These are phyloP conservation scores for Apiotrichum laibachii DNA, from an alignment of 1,284 basidiomycete species.

Conservation along the genomic window DNA sequence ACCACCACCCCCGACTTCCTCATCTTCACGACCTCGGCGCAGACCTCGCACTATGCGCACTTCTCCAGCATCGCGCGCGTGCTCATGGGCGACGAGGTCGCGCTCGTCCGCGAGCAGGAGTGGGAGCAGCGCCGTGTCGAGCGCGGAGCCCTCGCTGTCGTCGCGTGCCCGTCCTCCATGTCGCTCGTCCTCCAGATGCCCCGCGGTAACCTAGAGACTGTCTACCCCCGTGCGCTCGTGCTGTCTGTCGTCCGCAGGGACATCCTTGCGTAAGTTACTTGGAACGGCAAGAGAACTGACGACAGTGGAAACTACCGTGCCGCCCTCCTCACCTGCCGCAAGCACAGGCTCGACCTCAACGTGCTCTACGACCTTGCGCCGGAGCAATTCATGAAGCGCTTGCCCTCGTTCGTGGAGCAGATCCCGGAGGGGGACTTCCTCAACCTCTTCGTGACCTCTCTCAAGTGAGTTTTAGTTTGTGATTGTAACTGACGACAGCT, in stretches of 20 bases:
- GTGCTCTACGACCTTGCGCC: conserved; percentile 78
- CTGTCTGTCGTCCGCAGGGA: conserved; percentile 75
- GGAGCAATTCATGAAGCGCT: conserved; percentile 62
- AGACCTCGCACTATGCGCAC: conserved; percentile 75
- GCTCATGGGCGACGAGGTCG: conserved; percentile 31
- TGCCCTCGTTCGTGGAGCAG: conserved; percentile 74
- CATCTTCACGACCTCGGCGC: conserved; percentile 80
- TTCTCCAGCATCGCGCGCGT: conserved; percentile 48
- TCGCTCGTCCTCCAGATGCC: conserved; percentile 95
- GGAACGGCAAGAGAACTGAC: not conserved
- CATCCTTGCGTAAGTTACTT: conserved; percentile 62
- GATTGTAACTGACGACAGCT: conserved; percentile 20
- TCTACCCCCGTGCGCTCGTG: conserved; percentile 88
- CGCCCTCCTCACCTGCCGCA: conserved; percentile 85
- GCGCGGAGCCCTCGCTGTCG: conserved; percentile 79
- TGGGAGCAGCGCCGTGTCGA: conserved; percentile 79
- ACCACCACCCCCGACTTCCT: conserved; percentile 74
- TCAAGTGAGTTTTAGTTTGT: conserved; percentile 61
- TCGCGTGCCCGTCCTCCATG: conserved; percentile 81
- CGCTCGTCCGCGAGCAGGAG: conserved; percentile 41
- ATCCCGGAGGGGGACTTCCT: conserved; percentile 86
- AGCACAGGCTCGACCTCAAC: conserved; percentile 89
- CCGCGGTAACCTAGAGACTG: conserved; percentile 91
- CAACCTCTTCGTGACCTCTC: conserved; percentile 82
- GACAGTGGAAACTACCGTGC: conserved; percentile 62